Evolutionary conservation across 371 early-diverging fungal genomes (phyloP).

Genomic region (Actinomortierella ambigua): DNA sequence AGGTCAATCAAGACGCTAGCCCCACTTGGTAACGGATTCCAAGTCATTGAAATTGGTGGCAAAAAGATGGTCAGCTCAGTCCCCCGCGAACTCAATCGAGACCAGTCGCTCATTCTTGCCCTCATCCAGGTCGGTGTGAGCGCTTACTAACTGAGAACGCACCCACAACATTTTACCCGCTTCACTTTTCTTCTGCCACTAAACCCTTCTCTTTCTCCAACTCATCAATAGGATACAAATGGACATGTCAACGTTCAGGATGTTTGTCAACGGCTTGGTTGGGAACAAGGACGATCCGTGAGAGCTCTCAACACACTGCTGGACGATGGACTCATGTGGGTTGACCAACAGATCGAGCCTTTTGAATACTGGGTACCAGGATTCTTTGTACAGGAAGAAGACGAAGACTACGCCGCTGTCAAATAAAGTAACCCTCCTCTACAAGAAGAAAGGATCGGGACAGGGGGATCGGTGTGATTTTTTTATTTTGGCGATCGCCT

Average conservation of each 20-base stretch:
- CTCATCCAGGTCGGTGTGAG: slow-evolving; percentile 66
- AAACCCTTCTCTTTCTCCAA: background rate
- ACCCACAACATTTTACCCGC: background rate
- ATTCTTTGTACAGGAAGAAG: slow-evolving; percentile 63
- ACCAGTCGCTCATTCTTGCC: slow-evolving; percentile 70
- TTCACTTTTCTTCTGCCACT: slow-evolving; percentile 6
- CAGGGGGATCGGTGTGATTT: background rate
- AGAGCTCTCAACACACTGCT: slow-evolving; percentile 72
- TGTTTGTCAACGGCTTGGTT: slow-evolving; percentile 48
- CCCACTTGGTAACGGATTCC: slow-evolving; percentile 88
- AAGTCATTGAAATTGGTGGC: slow-evolving; percentile 76
- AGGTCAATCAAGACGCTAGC: slow-evolving; percentile 83
- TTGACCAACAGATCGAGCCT: slow-evolving; percentile 68
- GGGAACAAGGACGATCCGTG: slow-evolving; percentile 63
- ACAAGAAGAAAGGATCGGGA: background rate
- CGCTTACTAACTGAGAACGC: background rate
- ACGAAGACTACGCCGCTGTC: slow-evolving; percentile 29
- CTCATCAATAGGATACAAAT: slow-evolving; percentile 48
- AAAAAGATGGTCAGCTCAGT: slow-evolving; percentile 87
- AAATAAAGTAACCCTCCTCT: no score
- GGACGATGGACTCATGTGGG: slow-evolving; percentile 85
- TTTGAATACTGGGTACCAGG: slow-evolving; percentile 84
- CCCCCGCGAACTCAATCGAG: slow-evolving; percentile 87
- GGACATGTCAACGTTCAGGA: slow-evolving; percentile 64
- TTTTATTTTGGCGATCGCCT: background rate